phyloP scores from a whole-genome alignment of 768 basidiomycete genomes.

The Rubroboletus pulcherrimus region DNA sequence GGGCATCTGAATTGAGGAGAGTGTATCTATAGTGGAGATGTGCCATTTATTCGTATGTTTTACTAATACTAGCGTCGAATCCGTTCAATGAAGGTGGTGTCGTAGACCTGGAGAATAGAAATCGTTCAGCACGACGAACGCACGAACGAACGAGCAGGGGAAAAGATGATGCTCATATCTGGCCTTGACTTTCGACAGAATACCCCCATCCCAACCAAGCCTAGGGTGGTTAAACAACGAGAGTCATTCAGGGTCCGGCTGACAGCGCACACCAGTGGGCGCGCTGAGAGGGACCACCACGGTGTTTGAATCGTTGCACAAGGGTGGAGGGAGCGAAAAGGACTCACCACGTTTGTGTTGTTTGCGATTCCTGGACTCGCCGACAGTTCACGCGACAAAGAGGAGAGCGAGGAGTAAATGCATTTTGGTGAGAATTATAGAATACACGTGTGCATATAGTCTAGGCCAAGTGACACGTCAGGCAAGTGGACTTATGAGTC shows the following conservation, averaged over 20 bases:
- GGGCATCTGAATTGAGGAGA: conserved; percentile 68
- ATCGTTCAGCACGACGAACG: conserved; percentile 1
- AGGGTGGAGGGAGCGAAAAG: neutral
- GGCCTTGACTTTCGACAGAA: conserved; percentile 76
- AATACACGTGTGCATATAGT: conserved; percentile 24
- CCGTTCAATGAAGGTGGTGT: neutral
- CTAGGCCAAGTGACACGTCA: conserved; percentile 36
- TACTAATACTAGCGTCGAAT: conserved; percentile 1
- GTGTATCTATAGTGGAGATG: conserved; percentile 54
- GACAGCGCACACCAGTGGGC: neutral
- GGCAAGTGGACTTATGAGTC: conserved; percentile 92
- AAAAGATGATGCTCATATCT: conserved; percentile 64
- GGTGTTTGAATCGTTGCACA: conserved; percentile 54
- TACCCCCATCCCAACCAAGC: conserved; percentile 45
- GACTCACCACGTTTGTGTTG: conserved; percentile 28
- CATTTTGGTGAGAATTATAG: conserved; percentile 26
- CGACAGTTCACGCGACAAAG: neutral
- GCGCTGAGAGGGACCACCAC: conserved; percentile 54
- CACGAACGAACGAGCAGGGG: too few relatives aligned
- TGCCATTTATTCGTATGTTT: neutral
- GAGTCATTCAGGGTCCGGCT: conserved; percentile 25
- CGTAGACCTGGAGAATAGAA: conserved; percentile 1
- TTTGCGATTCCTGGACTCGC: neutral
- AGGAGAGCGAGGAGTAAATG: neutral
- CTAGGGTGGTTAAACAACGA: conserved; percentile 44